phyloP scores from a whole-genome alignment of 2,329 filamentous ascomycete genomes.

The Paecilomyces fulvus region DNA sequence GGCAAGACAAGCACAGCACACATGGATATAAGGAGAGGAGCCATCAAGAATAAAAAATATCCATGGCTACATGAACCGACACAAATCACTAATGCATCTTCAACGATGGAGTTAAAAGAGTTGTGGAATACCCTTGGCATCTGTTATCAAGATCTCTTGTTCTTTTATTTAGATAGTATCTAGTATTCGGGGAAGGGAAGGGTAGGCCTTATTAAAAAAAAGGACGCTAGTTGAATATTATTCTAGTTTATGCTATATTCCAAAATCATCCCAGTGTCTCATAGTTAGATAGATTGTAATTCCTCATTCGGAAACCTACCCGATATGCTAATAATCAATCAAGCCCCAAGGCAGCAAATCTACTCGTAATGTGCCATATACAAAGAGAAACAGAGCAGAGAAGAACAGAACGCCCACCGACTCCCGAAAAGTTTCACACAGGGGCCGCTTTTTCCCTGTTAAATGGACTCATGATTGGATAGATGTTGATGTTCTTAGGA shows the following conservation, averaged over 20 bases:
- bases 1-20: neutral
- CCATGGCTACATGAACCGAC: neutral
- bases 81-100: slow-evolving; percentile 11
- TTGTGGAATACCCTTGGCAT: neutral
- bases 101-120: slow-evolving; percentile 13
- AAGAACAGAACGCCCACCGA: neutral
- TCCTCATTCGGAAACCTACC: neutral
- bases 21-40: neutral
- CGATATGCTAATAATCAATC: neutral
- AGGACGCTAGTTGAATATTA: neutral
- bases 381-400: neutral
- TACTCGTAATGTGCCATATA: neutral
- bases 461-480: neutral
- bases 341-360: neutral
- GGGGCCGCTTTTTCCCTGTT: neutral
- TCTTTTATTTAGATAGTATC: neutral
- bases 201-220: neutral
- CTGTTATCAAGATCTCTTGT: neutral
- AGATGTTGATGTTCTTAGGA: neutral
- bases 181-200: neutral
- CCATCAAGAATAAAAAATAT: neutral
- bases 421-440: neutral
- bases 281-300: neutral
- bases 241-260: neutral
- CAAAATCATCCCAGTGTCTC: neutral